Conservation (phyloP, 1,284 basidiomycete genomes). For the Leccinum brunneo-olivaceum region DNA sequence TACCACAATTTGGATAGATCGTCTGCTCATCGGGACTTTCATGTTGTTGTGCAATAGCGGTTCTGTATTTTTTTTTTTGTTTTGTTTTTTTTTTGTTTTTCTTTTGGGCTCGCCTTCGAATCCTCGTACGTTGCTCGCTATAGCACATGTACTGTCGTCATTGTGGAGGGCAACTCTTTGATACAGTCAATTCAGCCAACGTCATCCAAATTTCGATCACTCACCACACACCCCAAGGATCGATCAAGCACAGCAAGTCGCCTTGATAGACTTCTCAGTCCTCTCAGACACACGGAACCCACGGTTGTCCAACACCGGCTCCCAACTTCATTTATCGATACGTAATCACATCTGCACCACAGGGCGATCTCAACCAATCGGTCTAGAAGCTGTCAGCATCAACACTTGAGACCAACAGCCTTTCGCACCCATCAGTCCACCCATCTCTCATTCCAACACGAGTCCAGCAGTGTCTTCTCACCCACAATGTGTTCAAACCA, state of each 20-base stretch:
- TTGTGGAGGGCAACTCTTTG: too few relatives aligned
- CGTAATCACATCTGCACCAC: conserved; percentile 6
- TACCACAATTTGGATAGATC: conserved; percentile 19
- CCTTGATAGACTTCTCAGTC: conserved; percentile 6
- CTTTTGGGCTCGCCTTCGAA: conserved; percentile 11
- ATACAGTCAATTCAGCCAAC: neutral
- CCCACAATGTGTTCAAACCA: conserved; percentile 7
- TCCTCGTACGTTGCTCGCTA: conserved; percentile 11
- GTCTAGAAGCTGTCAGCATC: conserved; percentile 1
- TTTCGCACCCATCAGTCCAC: conserved; percentile 3
- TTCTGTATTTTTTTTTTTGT: conserved; percentile 26
- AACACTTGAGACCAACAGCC: conserved; percentile 1
- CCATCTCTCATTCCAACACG: conserved; percentile 2
- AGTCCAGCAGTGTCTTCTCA: conserved; percentile 12
- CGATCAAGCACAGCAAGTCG: conserved; percentile 3
- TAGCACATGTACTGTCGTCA: conserved; percentile 7
- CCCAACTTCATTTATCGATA: conserved; percentile 1
- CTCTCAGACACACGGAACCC: conserved; percentile 6
- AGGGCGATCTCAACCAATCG: neutral
- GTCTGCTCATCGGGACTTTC: conserved; percentile 20
- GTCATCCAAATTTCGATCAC: conserved; percentile 15
- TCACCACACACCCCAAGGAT: conserved; percentile 14
- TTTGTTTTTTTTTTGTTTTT: too few relatives aligned
- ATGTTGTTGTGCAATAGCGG: conserved; percentile 10
- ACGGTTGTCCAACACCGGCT: conserved; percentile 7